Evolutionary conservation across 176 grass and related monocot genomes (phyloP).

Genomic region (Eremochloa ophiuroides): DNA sequence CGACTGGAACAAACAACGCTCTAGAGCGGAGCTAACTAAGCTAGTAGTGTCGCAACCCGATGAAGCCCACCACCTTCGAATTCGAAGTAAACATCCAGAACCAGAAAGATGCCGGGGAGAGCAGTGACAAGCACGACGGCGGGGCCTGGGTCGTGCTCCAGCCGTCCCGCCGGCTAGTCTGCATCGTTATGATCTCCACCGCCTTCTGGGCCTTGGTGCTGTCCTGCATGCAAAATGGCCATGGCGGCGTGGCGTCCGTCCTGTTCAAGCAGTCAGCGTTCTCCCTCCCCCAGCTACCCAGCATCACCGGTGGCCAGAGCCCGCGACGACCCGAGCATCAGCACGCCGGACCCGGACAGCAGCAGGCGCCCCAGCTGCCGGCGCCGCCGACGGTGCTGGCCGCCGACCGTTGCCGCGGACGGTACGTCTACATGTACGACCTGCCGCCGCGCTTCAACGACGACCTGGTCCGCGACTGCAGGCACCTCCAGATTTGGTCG

Average conservation of each 20-base stretch:
- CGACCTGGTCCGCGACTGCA: slow-evolving; percentile 42
- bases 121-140: background rate
- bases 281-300: background rate
- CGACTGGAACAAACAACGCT: background rate
- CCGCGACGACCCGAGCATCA: background rate
- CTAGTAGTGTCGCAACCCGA: background rate
- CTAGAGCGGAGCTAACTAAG: background rate
- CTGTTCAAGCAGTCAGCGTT: slow-evolving; percentile 12
- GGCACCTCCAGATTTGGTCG: background rate
- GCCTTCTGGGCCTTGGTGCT: slow-evolving; percentile 13
- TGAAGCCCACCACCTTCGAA: background rate
- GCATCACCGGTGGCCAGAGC: background rate
- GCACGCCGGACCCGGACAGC: background rate
- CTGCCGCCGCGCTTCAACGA: slow-evolving; percentile 52
- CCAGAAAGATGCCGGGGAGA: background rate
- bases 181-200: background rate
- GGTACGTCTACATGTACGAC: slow-evolving; percentile 58
- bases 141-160: background rate
- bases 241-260: background rate
- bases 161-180: slow-evolving; percentile 18
- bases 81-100: background rate
- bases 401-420: slow-evolving; percentile 21
- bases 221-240: background rate
- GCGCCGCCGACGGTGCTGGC: no score
- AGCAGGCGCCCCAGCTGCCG: background rate